A percentile compares a stretch with the other conserved stretches of the same genome.
Conservation (phyloP, 1,284 basidiomycete genomes). For the Austroboletus niveus region DNA sequence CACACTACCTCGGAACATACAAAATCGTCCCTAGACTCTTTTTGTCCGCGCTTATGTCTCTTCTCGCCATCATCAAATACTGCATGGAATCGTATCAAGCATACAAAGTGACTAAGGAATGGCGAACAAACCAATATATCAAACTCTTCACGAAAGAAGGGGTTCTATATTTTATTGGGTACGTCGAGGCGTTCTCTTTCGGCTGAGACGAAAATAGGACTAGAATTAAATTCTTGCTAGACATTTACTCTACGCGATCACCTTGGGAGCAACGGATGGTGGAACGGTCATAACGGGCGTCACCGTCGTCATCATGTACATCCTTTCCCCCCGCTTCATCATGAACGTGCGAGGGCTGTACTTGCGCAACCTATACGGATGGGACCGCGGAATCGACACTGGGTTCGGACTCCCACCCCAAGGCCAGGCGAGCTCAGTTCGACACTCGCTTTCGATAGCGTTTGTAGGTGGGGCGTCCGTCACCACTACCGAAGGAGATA, state of each 20-base stretch:
- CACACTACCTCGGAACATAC: constrained; percentile 10
- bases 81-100: constrained; percentile 10
- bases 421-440: not conserved
- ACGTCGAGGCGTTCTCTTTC: constrained; percentile 3
- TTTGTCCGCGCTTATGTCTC: constrained; percentile 17
- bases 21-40: constrained; percentile 15
- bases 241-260: constrained; percentile 13
- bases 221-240: constrained; percentile 5
- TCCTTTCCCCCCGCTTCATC: constrained; percentile 20
- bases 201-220: not conserved
- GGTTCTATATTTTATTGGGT: constrained; percentile 18
- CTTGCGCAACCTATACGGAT: not conserved
- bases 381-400: constrained; percentile 7
- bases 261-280: constrained; percentile 1
- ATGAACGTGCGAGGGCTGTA: constrained; percentile 18
- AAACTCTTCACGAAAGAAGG: constrained; percentile 14
- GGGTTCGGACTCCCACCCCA: constrained; percentile 11
- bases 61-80: constrained; percentile 7
- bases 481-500: not conserved
- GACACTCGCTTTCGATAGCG: not conserved
- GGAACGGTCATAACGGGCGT: not conserved
- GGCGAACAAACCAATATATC: constrained; percentile 15
- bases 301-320: constrained; percentile 8
- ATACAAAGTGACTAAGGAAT: constrained; percentile 13
- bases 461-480: not conserved